phyloP scores from a whole-genome alignment of 225 moss, liverwort and hornwort genomes.

The Climacium dendroides region DNA sequence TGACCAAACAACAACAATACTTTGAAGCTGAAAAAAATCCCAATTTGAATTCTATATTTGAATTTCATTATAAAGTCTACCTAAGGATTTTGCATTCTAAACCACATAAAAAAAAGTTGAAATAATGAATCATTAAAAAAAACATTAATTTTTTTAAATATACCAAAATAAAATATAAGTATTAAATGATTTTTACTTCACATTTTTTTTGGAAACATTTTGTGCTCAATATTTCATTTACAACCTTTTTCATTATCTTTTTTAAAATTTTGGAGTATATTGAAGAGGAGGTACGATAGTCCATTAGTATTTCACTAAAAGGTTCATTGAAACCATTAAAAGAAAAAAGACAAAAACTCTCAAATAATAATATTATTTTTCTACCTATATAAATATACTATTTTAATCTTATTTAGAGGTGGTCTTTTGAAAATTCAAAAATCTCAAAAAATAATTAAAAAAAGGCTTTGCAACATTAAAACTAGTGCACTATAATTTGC shows the following conservation, averaged over 20 bases:
- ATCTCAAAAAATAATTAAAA: background rate
- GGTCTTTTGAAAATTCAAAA: background rate
- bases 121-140: background rate
- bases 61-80: background rate
- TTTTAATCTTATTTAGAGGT: background rate
- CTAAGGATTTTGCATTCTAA: background rate
- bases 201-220: background rate
- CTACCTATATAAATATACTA: background rate
- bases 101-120: background rate
- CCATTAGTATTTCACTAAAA: background rate
- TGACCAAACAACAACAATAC: background rate
- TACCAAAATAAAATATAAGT: background rate
- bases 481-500: accelerated
- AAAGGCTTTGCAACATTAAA: background rate
- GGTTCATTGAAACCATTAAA: background rate
- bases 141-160: background rate
- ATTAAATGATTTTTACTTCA: background rate
- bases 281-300: background rate
- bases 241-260: background rate
- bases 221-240: background rate
- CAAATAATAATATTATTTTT: background rate
- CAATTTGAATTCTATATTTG: background rate
- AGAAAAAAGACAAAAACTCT: no score
- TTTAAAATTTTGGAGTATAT: no score
- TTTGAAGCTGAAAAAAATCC: background rate